These are phyloP conservation scores for Cichorium intybus DNA, from an alignment of 140 eudicot genomes.

Conservation along the genomic window DNA sequence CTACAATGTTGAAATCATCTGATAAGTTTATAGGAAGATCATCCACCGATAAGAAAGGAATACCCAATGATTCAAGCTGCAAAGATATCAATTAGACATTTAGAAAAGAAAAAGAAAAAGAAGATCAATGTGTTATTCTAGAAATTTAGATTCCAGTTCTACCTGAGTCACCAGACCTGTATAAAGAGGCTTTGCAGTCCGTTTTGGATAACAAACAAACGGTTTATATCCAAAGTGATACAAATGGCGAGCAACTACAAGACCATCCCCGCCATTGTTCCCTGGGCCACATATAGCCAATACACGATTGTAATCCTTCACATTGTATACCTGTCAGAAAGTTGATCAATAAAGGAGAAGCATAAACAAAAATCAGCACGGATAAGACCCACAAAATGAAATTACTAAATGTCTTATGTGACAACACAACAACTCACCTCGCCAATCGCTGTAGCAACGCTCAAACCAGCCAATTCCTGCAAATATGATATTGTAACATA, in stretches of 20 bases:
- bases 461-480: conserved; percentile 98
- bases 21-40: conserved; percentile 75
- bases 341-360: neutral
- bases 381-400: neutral
- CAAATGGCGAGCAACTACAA: conserved; percentile 98
- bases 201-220: conserved; percentile 84
- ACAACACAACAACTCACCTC: conserved; percentile 53
- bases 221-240: conserved; percentile 93
- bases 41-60: conserved; percentile 83
- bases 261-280: conserved; percentile 99
- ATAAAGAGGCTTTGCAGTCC: conserved; percentile 82
- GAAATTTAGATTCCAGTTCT: conserved; percentile 17
- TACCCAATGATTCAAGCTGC: conserved; percentile 88
- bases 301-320: conserved; percentile 62
- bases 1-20: conserved; percentile 65
- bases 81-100: conserved; percentile 33
- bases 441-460: conserved; percentile 85
- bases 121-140: neutral
- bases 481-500: conserved; percentile 6
- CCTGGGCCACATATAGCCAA: conserved; percentile 97
- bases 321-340: conserved; percentile 64
- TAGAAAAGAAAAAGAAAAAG: neutral
- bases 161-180: conserved; percentile 95
- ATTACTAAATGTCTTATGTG: neutral
- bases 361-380: conserved; percentile 1